phyloP scores from a whole-genome alignment of 768 basidiomycete species.

The Collybiopsis luxurians region DNA sequence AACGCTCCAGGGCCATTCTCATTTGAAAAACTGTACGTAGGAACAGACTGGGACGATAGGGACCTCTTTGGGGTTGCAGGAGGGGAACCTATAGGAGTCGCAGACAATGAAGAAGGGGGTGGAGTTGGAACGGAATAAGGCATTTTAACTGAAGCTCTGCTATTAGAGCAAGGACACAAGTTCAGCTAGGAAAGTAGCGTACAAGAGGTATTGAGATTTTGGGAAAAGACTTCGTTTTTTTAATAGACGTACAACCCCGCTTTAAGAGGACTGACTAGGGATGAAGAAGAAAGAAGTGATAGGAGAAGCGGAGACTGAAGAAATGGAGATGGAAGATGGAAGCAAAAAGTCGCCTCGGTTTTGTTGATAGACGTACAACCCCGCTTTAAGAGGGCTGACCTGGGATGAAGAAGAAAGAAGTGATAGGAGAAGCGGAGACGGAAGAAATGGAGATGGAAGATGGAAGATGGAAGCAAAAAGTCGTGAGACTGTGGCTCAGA shows the following conservation, averaged over 20 bases:
- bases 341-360: neutral
- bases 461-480: neutral
- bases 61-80: neutral
- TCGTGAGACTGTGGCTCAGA: neutral
- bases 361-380: too few relatives aligned
- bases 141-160: neutral
- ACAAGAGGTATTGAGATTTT: too few relatives aligned
- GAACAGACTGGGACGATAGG: neutral
- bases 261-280: neutral
- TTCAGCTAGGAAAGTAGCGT: neutral
- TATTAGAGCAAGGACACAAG: neutral
- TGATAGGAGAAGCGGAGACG: too few relatives aligned
- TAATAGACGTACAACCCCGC: too few relatives aligned
- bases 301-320: too few relatives aligned
- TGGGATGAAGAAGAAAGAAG: too few relatives aligned
- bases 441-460: neutral
- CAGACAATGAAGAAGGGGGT: neutral
- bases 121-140: neutral
- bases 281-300: too few relatives aligned
- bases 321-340: neutral
- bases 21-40: constrained; percentile 22
- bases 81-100: neutral
- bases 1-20: constrained; percentile 48
- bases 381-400: neutral
- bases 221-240: too few relatives aligned